These are phyloP conservation scores for Picochlorum sp. DNA, from an alignment of 139 green algal genomes.

Conservation along the genomic window DNA sequence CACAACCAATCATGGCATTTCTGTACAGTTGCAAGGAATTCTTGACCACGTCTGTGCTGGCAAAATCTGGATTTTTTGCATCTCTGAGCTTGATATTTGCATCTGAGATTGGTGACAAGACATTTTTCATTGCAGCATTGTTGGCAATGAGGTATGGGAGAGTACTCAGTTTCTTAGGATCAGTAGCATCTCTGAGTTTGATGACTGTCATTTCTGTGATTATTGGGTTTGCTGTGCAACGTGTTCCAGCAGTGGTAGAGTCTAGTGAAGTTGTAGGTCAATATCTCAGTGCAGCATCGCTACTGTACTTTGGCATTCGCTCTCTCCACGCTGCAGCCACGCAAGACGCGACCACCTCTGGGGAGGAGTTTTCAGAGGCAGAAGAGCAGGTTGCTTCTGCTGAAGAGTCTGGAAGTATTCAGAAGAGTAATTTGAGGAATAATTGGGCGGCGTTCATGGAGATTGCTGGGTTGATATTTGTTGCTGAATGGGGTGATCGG, in stretches of 20 bases:
- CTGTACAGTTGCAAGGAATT: neutral
- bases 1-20: neutral
- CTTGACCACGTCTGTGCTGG: slow-evolving; percentile 37
- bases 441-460: slow-evolving; percentile 25
- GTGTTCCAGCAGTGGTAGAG: slow-evolving; percentile 66
- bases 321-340: slow-evolving; percentile 45
- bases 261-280: slow-evolving; percentile 68
- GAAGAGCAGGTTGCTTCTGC: slow-evolving; percentile 49
- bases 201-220: slow-evolving; percentile 90
- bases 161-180: slow-evolving; percentile 54
- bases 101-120: slow-evolving; percentile 96
- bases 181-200: slow-evolving; percentile 47
- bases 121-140: slow-evolving; percentile 97
- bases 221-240: slow-evolving; percentile 78
- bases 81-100: slow-evolving; percentile 96
- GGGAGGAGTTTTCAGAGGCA: slow-evolving; percentile 65
- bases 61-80: slow-evolving; percentile 77
- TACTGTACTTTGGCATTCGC: slow-evolving; percentile 86
- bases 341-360: neutral
- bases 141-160: slow-evolving; percentile 81
- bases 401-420: slow-evolving; percentile 29
- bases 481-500: slow-evolving; percentile 88
- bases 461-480: slow-evolving; percentile 80
- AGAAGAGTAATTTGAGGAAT: neutral
- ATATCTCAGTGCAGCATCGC: slow-evolving; percentile 70